phyloP scores from a whole-genome alignment of 768 basidiomycete genomes.

The Phylloporus scabripes region DNA sequence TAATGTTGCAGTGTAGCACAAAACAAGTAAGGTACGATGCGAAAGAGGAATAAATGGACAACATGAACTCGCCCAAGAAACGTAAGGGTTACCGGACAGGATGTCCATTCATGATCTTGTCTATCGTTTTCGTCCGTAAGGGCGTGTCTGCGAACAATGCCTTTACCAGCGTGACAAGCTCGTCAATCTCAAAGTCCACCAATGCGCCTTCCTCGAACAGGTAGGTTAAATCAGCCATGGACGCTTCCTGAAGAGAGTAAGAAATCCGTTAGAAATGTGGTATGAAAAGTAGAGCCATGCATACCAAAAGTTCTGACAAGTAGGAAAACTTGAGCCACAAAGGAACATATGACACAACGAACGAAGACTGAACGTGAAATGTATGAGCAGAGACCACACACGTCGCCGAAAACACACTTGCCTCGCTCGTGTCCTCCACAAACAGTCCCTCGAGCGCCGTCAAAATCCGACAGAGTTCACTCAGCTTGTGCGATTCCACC shows the following conservation, averaged over 20 bases:
- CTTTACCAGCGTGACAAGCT: constrained; percentile 72
- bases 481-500: constrained; percentile 75
- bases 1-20: constrained; percentile 1
- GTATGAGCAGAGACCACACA: background rate
- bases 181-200: constrained; percentile 83
- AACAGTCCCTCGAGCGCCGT: constrained; percentile 79
- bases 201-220: constrained; percentile 87
- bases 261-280: constrained; percentile 1
- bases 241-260: constrained; percentile 62
- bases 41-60: background rate
- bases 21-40: background rate
- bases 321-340: constrained; percentile 96
- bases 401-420: constrained; percentile 23
- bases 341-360: constrained; percentile 81
- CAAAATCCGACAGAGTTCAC: constrained; percentile 76
- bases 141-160: constrained; percentile 88
- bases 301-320: constrained; percentile 82
- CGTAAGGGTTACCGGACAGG: constrained; percentile 28
- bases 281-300: constrained; percentile 25
- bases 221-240: constrained; percentile 87
- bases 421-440: constrained; percentile 57
- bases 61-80: background rate
- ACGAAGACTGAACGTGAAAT: constrained; percentile 47
- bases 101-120: constrained; percentile 63
- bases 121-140: constrained; percentile 74